Evolutionary conservation across 2,329 filamentous ascomycete genomes (phyloP), one percentile per base, ranked within the genome.

Genomic region (Diaporthe capsici): DNA sequence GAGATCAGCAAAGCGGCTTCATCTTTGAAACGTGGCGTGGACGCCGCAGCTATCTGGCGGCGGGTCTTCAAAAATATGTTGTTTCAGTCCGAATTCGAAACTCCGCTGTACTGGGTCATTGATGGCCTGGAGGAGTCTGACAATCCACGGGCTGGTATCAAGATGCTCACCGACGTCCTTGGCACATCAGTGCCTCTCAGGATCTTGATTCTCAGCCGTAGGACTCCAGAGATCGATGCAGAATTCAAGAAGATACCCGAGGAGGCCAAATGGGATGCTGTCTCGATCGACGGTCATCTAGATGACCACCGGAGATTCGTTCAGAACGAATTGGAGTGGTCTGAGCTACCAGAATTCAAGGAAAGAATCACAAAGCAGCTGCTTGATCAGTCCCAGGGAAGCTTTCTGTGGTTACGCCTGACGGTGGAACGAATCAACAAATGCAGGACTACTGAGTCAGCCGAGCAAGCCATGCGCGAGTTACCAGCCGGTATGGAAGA

Each of bases 41-140:
- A 53, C 0, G 1, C 49, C 49, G 0, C 53, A 4, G 28, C 53
- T 9, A 9, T 34, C 0, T 57, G 28, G 28, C 53, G 53, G 12
- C 28, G 28, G 0, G 53, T 57, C 15, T 57, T 57, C 15, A 34
- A 20, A 34, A 31, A 31, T 10, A 2, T 1, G 0, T 2, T 57
- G 53, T 2, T 57, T 31, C 53, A 57, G 15, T 34, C 53, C 0
- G 53, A 34, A 4, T 10, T 31, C 9, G 7, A 5, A 17, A 31
- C 71, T 5, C 80, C 83, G 0, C 31, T 86, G 2, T 86, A 84
- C 76, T 84, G 82, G 83, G 77, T 86, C 12, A 82, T 86, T 60
- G 84, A 86, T 79, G 84, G 80, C 2, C 42, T 86, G 1, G 84
- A 86, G 68, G 84, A 87, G 63, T 79, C 80, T 25, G 81, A 84